These are phyloP conservation scores for Didymella arachidicola DNA, from an alignment of 2,329 filamentous ascomycete genomes.

Conservation along the genomic window DNA sequence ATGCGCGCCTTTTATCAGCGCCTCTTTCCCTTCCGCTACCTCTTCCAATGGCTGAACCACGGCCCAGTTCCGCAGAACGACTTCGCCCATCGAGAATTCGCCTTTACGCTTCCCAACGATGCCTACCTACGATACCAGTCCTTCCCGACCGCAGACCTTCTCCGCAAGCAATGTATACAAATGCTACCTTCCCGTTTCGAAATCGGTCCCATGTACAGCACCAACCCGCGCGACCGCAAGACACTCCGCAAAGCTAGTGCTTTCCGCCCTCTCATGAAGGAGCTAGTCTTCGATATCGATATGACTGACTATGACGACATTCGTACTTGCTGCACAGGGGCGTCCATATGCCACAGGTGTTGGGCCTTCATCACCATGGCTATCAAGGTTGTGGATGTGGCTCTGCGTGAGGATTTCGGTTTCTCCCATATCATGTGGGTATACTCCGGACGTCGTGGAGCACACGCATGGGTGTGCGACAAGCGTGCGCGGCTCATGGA, in stretches of 20 bases:
- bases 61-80: slow-evolving; percentile 84
- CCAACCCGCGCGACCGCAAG: slow-evolving; percentile 94
- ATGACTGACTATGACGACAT: slow-evolving; percentile 98
- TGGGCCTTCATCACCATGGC: slow-evolving; percentile 99
- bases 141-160: slow-evolving; percentile 71
- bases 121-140: slow-evolving; percentile 93
- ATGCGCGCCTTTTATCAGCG: slow-evolving; percentile 96
- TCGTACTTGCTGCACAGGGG: slow-evolving; percentile 90
- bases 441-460: slow-evolving; percentile 94
- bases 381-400: slow-evolving; percentile 88
- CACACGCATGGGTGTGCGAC: slow-evolving; percentile 98
- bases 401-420: slow-evolving; percentile 91
- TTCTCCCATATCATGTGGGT: slow-evolving; percentile 98
- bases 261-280: slow-evolving; percentile 89
- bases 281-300: slow-evolving; percentile 99
- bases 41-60: slow-evolving; percentile 99
- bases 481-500: slow-evolving; percentile 83
- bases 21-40: slow-evolving; percentile 89
- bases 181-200: slow-evolving; percentile 94
- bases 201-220: slow-evolving; percentile 95
- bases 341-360: slow-evolving; percentile 92
- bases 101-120: slow-evolving; percentile 91
- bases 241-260: slow-evolving; percentile 78
- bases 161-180: slow-evolving; percentile 89
- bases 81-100: slow-evolving; percentile 93